Conservation (phyloP, 768 basidiomycete species). For the Cystobasidium ongulense region DNA sequence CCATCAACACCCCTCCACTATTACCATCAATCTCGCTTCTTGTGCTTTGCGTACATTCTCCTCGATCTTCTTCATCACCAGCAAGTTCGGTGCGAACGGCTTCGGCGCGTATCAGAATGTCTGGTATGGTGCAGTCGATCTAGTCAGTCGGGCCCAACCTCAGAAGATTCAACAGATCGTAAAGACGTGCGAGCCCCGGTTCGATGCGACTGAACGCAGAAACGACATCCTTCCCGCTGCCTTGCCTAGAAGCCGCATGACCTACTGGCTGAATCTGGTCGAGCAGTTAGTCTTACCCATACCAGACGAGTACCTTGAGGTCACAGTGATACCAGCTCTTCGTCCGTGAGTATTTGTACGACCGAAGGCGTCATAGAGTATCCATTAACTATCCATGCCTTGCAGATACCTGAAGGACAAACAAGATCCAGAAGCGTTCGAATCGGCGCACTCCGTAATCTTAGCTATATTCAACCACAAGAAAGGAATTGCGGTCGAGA, state of each 20-base stretch:
- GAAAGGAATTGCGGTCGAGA: slow-evolving; percentile 50
- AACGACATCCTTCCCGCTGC: slow-evolving; percentile 24
- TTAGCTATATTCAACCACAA: slow-evolving; percentile 63
- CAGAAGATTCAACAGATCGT: slow-evolving; percentile 11
- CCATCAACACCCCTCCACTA: background rate
- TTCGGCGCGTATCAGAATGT: slow-evolving; percentile 66
- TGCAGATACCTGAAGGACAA: slow-evolving; percentile 57
- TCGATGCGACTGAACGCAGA: slow-evolving; percentile 40
- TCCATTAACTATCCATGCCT: slow-evolving; percentile 11
- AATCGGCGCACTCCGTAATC: slow-evolving; percentile 76
- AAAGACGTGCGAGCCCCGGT: slow-evolving; percentile 6
- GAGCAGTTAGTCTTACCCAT: slow-evolving; percentile 69
- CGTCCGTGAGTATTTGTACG: slow-evolving; percentile 53
- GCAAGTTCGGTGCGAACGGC: slow-evolving; percentile 64
- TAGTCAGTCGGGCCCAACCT: slow-evolving; percentile 52
- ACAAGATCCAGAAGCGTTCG: slow-evolving; percentile 64
- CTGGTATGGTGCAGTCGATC: slow-evolving; percentile 68
- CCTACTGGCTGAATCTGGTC: slow-evolving; percentile 63
- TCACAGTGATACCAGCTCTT: slow-evolving; percentile 57
- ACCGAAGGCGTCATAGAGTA: background rate
- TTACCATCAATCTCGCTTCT: slow-evolving; percentile 50
- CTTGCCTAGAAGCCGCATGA: slow-evolving; percentile 48
- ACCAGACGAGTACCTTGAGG: slow-evolving; percentile 52
- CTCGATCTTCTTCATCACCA: slow-evolving; percentile 65
- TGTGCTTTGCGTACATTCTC: slow-evolving; percentile 56